Evolutionary conservation across 1,284 basidiomycete genomes (phyloP), one percentile per base, ranked within the genome.

Genomic region (Anthracocystis panici-leucophaei): DNA sequence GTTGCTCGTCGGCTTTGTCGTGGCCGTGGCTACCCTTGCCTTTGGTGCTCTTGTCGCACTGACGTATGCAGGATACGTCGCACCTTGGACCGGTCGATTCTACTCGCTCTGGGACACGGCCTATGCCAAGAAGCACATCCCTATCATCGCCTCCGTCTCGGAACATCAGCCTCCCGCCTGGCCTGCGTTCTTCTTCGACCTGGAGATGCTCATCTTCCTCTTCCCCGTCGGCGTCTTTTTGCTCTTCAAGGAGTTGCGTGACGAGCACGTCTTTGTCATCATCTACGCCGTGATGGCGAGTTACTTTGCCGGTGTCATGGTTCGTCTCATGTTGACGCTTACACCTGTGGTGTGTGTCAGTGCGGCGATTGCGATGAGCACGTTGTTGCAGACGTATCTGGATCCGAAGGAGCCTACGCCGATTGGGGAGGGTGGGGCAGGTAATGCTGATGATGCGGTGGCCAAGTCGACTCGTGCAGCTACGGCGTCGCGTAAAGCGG

Each of bases 261-360:
- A 99, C 86, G 97, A 98, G 85, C 97, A 99, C 84, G 89, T 99
- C 78, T 99, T 99, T 86, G 93, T 99, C 82, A 97, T 99, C 88
- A 95, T 99, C 87, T 99, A 99, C 86, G 92, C 95, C 27, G 90
- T 95, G 74, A 91, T 99, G 83, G 94, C 92, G 51, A 94, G 93
- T 84, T 99, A 99, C 89, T 99, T 99, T 86, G 96, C 97, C 11
- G 95, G 96, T 60, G 97, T 99, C 85, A 99, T 99, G 96, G 96
- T 99, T 67, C 93, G 95, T 73, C 83, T 95, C 62, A 97, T 97
- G 93, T 89, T 96, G 64, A 92, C 94, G 5, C 89, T 96, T 46
- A 96, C 94, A 0, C 94, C 94, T 0, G 91, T 94, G 60, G 93
- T 95, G 46, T 97, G 95, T 84, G 93, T 99, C 61, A 86, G 93